Evolutionary conservation across 257 asterid species (phyloP).

Genomic region (Capsicum chinense): DNA sequence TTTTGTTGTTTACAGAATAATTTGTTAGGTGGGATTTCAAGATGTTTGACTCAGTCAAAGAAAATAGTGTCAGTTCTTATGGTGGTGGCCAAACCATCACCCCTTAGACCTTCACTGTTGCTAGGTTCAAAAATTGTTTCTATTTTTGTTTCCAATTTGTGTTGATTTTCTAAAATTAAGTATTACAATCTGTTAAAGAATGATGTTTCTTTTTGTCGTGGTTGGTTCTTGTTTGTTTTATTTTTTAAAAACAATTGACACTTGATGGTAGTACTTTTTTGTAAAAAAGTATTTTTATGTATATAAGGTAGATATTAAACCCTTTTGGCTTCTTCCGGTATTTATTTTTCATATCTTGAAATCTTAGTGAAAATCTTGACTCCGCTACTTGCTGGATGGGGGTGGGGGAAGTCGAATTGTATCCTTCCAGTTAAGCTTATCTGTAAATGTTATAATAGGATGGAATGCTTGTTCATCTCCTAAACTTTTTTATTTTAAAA

Average conservation of each 20-base stretch:
- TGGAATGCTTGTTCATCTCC: background rate
- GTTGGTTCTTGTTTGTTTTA: background rate
- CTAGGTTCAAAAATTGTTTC: constrained; percentile 49
- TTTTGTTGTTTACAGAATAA: constrained; percentile 53
- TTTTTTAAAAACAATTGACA: too few relatives aligned
- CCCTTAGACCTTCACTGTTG: constrained; percentile 75
- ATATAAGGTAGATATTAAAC: too few relatives aligned
- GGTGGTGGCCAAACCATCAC: constrained; percentile 61
- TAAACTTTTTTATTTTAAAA: background rate
- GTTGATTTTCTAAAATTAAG: background rate
- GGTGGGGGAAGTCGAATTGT: background rate
- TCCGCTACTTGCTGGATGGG: background rate
- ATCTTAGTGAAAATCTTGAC: too few relatives aligned
- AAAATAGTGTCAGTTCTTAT: constrained; percentile 52
- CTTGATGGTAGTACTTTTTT: too few relatives aligned
- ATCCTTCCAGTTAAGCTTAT: background rate
- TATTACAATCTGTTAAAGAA: background rate
- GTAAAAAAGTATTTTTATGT: background rate
- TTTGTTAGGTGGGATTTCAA: constrained; percentile 63
- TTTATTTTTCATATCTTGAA: too few relatives aligned
- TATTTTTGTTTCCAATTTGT: background rate
- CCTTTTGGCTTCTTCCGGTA: too few relatives aligned
- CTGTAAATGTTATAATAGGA: background rate
- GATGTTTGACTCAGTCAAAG: constrained; percentile 53
- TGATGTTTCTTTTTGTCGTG: background rate